phyloP scores from a whole-genome alignment of 768 basidiomycete genomes.

The Leucocoprinus birnbaumii region DNA sequence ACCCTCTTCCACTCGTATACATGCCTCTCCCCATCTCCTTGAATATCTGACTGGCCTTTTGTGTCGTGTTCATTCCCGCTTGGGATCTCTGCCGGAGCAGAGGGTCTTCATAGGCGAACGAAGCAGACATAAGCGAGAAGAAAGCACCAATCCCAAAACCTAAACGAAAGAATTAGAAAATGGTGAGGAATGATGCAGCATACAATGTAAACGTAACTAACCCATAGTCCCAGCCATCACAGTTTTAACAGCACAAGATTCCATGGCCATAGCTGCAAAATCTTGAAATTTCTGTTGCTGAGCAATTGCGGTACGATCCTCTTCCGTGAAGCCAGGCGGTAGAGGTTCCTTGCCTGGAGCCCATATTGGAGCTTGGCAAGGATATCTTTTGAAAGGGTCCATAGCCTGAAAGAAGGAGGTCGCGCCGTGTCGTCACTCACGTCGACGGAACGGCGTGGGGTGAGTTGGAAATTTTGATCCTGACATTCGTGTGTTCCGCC shows the following conservation, averaged over 20 bases:
- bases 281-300: slow-evolving; percentile 79
- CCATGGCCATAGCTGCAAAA: slow-evolving; percentile 70
- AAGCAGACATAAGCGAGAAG: slow-evolving; percentile 94
- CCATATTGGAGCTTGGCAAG: slow-evolving; percentile 69
- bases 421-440: not conserved
- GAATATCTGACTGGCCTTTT: slow-evolving; percentile 84
- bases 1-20: slow-evolving; percentile 88
- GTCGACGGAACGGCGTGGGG: not conserved
- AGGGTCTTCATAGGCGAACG: slow-evolving; percentile 95
- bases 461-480: slow-evolving; percentile 8
- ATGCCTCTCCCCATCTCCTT: slow-evolving; percentile 94
- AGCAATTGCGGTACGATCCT: slow-evolving; percentile 64
- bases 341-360: slow-evolving; percentile 86
- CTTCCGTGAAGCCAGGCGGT: slow-evolving; percentile 79
- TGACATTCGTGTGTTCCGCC: not conserved
- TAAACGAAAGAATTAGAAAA: slow-evolving; percentile 26
- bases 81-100: slow-evolving; percentile 64
- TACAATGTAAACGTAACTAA: slow-evolving; percentile 32
- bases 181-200: slow-evolving; percentile 5
- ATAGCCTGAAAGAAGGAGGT: slow-evolving; percentile 13
- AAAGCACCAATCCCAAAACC: slow-evolving; percentile 93
- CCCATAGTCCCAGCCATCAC: slow-evolving; percentile 80
- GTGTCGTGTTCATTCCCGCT: slow-evolving; percentile 54
- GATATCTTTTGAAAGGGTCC: slow-evolving; percentile 32
- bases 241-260: slow-evolving; percentile 85